These are phyloP conservation scores for Lactarius vividus DNA, from an alignment of 768 basidiomycete species.

Conservation along the genomic window DNA sequence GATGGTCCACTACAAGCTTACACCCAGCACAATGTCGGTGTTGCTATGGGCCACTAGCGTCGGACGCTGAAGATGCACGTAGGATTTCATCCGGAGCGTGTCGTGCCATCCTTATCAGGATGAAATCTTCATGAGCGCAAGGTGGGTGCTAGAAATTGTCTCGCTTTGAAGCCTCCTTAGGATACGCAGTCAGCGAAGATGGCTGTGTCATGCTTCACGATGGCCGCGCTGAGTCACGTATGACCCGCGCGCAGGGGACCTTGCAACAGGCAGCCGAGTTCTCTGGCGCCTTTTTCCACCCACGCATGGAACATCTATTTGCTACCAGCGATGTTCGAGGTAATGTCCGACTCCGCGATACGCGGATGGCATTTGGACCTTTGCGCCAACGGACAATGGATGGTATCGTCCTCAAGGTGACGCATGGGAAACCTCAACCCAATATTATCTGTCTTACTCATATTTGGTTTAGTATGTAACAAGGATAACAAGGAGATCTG, in stretches of 20 bases:
- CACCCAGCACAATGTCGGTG: constrained; percentile 30
- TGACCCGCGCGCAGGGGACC: constrained; percentile 45
- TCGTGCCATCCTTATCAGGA: constrained; percentile 67
- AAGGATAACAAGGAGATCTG: constrained; percentile 42
- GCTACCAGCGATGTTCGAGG: constrained; percentile 60
- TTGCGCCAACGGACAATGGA: constrained; percentile 41
- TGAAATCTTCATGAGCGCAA: constrained; percentile 64
- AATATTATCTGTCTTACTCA: constrained; percentile 21
- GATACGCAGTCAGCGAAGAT: constrained; percentile 59
- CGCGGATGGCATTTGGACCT: constrained; percentile 71
- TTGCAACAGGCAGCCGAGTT: constrained; percentile 55
- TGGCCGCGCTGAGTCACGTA: constrained; percentile 40
- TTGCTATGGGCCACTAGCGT: constrained; percentile 1
- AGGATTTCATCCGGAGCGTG: constrained; percentile 67
- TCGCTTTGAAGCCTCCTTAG: background rate
- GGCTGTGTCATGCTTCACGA: constrained; percentile 66
- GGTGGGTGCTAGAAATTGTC: constrained; percentile 40
- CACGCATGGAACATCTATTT: constrained; percentile 65
- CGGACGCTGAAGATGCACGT: constrained; percentile 13
- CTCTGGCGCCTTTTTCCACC: constrained; percentile 66
- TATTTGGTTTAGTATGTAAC: constrained; percentile 42
- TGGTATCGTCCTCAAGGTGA: constrained; percentile 56
- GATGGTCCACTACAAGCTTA: constrained; percentile 16
- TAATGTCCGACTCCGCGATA: constrained; percentile 63
- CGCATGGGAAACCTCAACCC: constrained; percentile 18